Percentiles rank a stretch among this genome's conserved stretches.
These are phyloP conservation scores for Punctularia strigosozonata DNA, from an alignment of 768 basidiomycete species.

Conservation along the genomic window DNA sequence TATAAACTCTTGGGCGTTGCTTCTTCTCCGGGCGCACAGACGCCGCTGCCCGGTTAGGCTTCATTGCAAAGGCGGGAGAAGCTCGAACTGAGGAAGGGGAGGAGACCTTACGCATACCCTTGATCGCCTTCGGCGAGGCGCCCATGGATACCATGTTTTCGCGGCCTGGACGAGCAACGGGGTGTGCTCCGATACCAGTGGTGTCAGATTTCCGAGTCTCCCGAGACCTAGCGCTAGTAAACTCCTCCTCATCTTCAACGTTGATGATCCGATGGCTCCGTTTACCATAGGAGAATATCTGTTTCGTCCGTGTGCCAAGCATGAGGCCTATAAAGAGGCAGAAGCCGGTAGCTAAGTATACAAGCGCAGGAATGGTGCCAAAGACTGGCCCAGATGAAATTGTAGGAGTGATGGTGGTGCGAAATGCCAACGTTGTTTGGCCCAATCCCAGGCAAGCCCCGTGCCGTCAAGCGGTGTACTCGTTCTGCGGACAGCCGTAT, in stretches of 20 bases:
- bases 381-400: too few species aligned
- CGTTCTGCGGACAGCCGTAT: too few species aligned
- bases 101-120: too few species aligned
- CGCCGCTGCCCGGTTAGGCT: not conserved
- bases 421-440: constrained; percentile 7
- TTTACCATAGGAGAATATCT: constrained; percentile 20
- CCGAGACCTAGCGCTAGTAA: not conserved
- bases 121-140: too few species aligned
- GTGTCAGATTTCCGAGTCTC: not conserved
- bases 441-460: too few species aligned
- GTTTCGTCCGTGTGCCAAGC: constrained; percentile 19
- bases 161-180: constrained; percentile 13
- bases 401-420: too few species aligned
- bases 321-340: constrained; percentile 5
- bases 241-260: constrained; percentile 10
- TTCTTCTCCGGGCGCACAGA: not conserved
- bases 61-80: constrained; percentile 12
- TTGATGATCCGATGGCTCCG: constrained; percentile 19
- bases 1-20: not conserved
- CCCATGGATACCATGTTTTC: constrained; percentile 1
- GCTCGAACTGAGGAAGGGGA: too few species aligned
- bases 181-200: not conserved
- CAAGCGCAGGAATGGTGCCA: too few species aligned
- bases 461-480: too few species aligned
- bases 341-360: not conserved